Percentiles rank a stretch among this genome's conserved stretches.
These are phyloP conservation scores for Schoenoplectus tabernaemontani DNA, from an alignment of 202 grass and related monocot species.

Conservation along the genomic window DNA sequence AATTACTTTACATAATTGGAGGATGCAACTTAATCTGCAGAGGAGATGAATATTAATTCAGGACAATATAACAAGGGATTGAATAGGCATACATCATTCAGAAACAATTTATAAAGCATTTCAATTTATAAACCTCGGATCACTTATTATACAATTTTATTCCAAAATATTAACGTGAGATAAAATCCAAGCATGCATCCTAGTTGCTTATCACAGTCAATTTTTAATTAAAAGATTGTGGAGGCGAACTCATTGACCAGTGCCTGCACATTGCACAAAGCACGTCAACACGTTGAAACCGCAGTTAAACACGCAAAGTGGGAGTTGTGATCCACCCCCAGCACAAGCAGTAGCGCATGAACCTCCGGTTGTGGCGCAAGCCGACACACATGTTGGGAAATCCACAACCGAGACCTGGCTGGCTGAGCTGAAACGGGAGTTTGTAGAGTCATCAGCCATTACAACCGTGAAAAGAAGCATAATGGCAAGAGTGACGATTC, in stretches of 20 bases:
- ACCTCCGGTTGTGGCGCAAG: background rate
- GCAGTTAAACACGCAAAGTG: background rate
- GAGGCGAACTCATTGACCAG: background rate
- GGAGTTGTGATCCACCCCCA: background rate
- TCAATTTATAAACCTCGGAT: background rate
- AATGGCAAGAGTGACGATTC: background rate
- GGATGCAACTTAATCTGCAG: background rate
- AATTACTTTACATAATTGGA: background rate
- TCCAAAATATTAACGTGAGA: background rate
- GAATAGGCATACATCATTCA: no score
- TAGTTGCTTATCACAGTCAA: background rate
- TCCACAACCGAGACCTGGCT: background rate
- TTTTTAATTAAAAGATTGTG: background rate
- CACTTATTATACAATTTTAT: conserved; percentile 9
- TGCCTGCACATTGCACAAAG: background rate
- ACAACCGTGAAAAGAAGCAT: background rate
- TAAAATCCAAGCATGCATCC: background rate
- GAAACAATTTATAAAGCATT: background rate
- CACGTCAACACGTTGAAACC: background rate
- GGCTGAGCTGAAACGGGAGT: background rate
- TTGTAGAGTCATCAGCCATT: background rate
- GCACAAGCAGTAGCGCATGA: background rate
- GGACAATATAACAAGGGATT: background rate
- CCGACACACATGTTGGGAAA: background rate
- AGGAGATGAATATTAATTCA: background rate